Base-by-base conservation (phyloP, 805 yeast genomes). In the Zygotorulaspora danielsina region DNA sequence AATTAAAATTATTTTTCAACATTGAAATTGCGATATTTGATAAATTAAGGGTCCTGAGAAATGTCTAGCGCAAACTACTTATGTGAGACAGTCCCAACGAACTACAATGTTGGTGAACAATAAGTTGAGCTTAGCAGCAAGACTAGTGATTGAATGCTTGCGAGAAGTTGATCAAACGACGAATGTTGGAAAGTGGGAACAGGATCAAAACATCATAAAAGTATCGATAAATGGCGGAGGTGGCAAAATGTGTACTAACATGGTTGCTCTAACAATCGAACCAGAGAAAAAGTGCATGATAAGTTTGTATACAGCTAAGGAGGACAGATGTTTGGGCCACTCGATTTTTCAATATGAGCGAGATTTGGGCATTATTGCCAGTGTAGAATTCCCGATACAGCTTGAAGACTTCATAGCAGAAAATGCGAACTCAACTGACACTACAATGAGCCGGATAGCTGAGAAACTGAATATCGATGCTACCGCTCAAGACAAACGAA, bases 261-360 rank as follows among this genome's bases (percentile, higher is more conserved):
- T 45, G 6, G 37, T 45, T 16, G 48, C 38, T 18, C 38, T 39
- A 2, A 44, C 32, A 12, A 11, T 48, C 21, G 42, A 39, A 5
- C 26, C 36, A 6, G 30, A 32, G 27, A 28, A 38, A 20, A 47
- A 45, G 32, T 46, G 50, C 36, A 42, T 51, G 53, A 13, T 54
- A 3, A 41, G 45, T 6, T 34, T 54, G 9, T 50, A 44, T 18
- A 22, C 25, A 9, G 36, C 37, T 2, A 41, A 43, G 5, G 32
- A 38, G 2, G 47, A 49, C 8, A 36, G 39, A 18, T 24, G 46
- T 16, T 20, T 51, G 11, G 45, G 42, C 5, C 51, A 50, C 20
- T 48, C 43, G 2, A 47, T 48, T 6, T 46, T 54, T 34, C 38
- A 38, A 19, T 51, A 50, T 33, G 29, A 32, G 2, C 24, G 38